Evolutionary conservation across 2,329 filamentous ascomycete genomes (phyloP).

Genomic region (Phialemonium atrogriseum): DNA sequence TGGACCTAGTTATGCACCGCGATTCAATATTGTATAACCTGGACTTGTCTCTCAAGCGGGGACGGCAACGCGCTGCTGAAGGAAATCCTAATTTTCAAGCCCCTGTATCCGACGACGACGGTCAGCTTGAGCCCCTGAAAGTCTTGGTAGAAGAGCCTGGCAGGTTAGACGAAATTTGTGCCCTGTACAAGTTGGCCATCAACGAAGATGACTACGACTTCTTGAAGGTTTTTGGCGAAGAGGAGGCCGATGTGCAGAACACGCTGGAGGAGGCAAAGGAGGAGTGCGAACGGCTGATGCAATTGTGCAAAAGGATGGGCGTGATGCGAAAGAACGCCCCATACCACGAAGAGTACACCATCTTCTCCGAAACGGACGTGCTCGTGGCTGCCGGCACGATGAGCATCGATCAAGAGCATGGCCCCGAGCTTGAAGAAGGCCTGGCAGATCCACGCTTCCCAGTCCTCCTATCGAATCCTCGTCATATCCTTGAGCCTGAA

Average conservation of each 20-base stretch:
- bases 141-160: conserved; percentile 12
- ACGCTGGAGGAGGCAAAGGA: conserved; percentile 24
- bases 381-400: conserved; percentile 28
- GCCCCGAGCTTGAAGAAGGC: conserved; percentile 15
- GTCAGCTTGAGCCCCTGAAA: conserved; percentile 25
- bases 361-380: conserved; percentile 25
- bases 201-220: conserved; percentile 33
- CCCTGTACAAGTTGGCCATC: conserved; percentile 14
- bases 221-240: conserved; percentile 30
- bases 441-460: conserved; percentile 33
- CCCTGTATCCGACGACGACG: conserved; percentile 23
- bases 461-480: conserved; percentile 39
- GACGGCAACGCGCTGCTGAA: conserved; percentile 7
- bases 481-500: conserved; percentile 29
- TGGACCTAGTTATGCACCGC: conserved; percentile 32
- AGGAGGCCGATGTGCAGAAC: conserved; percentile 23
- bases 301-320: conserved; percentile 30
- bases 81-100: conserved; percentile 6
- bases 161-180: conserved; percentile 10
- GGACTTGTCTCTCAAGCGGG: conserved; percentile 14
- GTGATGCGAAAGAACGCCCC: conserved; percentile 34
- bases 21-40: conserved; percentile 29
- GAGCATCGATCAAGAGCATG: conserved; percentile 23
- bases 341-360: conserved; percentile 27
- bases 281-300: conserved; percentile 25